Percentiles rank a stretch among this genome's conserved stretches.
phyloP scores from a whole-genome alignment of 1,284 basidiomycete species.

The Apiotrichum montevideense region DNA sequence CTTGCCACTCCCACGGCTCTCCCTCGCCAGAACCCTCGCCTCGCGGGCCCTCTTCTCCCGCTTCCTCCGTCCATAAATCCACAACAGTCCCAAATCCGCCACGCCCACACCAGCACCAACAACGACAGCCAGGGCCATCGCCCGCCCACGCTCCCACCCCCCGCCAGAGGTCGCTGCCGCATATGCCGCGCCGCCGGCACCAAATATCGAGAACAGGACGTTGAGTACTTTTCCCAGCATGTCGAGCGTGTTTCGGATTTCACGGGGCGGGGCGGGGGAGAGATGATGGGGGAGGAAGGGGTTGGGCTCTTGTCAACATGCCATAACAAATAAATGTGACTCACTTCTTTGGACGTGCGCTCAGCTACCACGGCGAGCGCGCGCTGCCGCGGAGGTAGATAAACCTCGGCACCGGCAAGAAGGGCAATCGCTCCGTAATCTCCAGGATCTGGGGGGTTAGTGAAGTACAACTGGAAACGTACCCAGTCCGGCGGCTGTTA shows the following conservation, averaged over 20 bases:
- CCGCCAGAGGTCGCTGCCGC: slow-evolving; percentile 28
- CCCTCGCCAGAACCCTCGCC: background rate
- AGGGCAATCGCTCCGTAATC: slow-evolving; percentile 30
- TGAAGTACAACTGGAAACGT: background rate
- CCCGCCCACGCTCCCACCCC: slow-evolving; percentile 29
- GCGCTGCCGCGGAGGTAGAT: slow-evolving; percentile 28
- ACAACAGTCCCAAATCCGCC: slow-evolving; percentile 30
- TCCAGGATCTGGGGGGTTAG: slow-evolving; percentile 20
- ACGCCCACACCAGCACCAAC: slow-evolving; percentile 33
- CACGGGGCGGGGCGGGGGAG: slow-evolving; percentile 25
- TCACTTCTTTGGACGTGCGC: background rate
- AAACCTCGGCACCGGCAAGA: slow-evolving; percentile 35
- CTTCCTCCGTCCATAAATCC: slow-evolving; percentile 22
- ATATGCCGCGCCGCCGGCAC: slow-evolving; percentile 34
- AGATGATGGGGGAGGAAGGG: slow-evolving; percentile 38
- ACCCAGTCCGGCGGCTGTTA: slow-evolving; percentile 17
- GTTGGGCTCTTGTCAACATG: slow-evolving; percentile 20
- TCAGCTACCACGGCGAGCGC: slow-evolving; percentile 12
- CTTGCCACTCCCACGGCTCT: background rate
- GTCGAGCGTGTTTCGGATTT: slow-evolving; percentile 27
- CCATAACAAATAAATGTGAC: too few relatives aligned
- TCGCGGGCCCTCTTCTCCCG: background rate
- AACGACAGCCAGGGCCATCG: slow-evolving; percentile 28
- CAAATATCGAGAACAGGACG: slow-evolving; percentile 39
- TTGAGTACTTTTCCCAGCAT: slow-evolving; percentile 35